Base-by-base conservation (phyloP, 2,329 filamentous ascomycete species). In the Alternaria sp. region DNA sequence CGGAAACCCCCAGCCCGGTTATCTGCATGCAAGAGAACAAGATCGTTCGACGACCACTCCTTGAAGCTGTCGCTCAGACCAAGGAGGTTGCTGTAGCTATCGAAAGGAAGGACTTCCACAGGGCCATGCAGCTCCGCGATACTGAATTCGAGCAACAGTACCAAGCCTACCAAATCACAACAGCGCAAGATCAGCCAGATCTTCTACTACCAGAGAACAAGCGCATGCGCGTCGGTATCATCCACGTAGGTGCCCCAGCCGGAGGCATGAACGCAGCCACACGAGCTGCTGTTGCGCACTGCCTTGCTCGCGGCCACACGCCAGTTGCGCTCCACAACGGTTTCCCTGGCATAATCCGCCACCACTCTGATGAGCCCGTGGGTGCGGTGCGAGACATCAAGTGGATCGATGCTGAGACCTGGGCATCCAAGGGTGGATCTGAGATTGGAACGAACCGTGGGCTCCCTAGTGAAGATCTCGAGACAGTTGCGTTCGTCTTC, bases 231-330 rank as follows among this genome's bases (percentile, higher is more conserved):
- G 92, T 99, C 72, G 95, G 93, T 49, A 97, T 99, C 74, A 92
- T 99, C 80, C 96, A 98, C 73, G 94, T 98, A 24, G 95, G 95
- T 72, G 95, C 95, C 12, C 95, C 95, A 7, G 95, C 95, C 30
- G 95, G 95, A 79, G 95, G 95, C 72, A 98, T 99, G 92, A 99
- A 99, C 80, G 94, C 94, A 28, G 95, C 95, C 42, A 95, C 96
- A 20, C 89, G 95, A 68, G 94, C 93, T 30, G 94, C 92, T 14
- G 94, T 97, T 18, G 93, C 93, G 32, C 97, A 97, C 83, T 98
- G 94, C 78, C 80, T 96, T 59, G 91, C 91, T 44, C 88, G 93
- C 60, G 95, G 95, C n/a, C 95, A 99, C 78, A 93, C 92, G 53
- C 92, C 95, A 4, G 79, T 98, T 71, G 94, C 93, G 18, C 93